Evolutionary conservation across 306 rosid genomes (phyloP), one percentile per base, ranked within the genome.

Genomic region (Geum urbanum): DNA sequence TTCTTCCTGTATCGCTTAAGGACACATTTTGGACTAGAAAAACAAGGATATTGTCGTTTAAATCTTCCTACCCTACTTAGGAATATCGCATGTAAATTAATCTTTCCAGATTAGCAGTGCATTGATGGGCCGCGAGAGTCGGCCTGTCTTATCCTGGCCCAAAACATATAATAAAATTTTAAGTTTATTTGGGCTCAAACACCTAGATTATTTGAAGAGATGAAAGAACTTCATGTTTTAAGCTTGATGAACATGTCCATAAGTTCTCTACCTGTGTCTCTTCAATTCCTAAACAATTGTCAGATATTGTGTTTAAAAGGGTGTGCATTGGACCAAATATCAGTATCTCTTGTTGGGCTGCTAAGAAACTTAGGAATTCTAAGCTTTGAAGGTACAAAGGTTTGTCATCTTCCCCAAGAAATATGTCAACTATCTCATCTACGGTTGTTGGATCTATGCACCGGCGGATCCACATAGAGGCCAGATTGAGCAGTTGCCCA

Each of bases 181-280:
- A n/a, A n/a, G n/a, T n/a, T n/a, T n/a, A n/a, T n/a, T n/a, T n/a
- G n/a, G n/a, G n/a, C n/a, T n/a, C n/a, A n/a, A n/a, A n/a, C n/a
- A n/a, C 56, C 40, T 14, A 35, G 44, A 16, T 13, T 32, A 14
- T 5, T 41, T 58, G 0, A 1, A 22, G 52, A 16, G 52, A 68
- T 61, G 67, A 44, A 53, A 3, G 48, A 54, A 47, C 72, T 78
- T 3, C 35, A 40, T 44, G 82, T 78, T 4, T 54, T 78, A 43
- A 55, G 74, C 47, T 8, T 73, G 3, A 55, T 43, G 0, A 0
- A 3, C 5, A 2, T 62, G 1, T 0, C 6, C 4, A 35, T 73
- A 32, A 2, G 4, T 19, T 53, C 49, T 0, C 32, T 78, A 1
- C 75, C 82, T 20, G 16, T 67, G 24, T 73, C 82, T 19, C 18